Evolutionary conservation across 805 yeast genomes (phyloP).

Genomic region (Starmerella scarabaei): DNA sequence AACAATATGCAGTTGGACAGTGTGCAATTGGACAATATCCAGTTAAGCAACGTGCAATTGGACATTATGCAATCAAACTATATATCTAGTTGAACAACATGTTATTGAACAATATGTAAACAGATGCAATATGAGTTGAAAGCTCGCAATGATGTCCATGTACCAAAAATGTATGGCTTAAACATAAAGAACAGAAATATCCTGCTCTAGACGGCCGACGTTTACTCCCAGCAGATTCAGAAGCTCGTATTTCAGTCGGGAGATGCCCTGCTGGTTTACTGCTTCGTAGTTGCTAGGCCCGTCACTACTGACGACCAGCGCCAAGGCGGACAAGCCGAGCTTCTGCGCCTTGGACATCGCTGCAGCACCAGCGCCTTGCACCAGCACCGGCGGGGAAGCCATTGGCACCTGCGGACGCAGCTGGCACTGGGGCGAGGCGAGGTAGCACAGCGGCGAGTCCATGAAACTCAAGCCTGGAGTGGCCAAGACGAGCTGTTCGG

Average conservation of each 20-base stretch:
- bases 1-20: no score
- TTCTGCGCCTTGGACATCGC: conserved; percentile 22
- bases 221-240: conserved; percentile 3
- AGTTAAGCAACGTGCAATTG: no score
- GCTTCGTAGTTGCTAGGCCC: conserved; percentile 27
- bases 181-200: conserved; percentile 16
- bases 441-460: conserved; percentile 7
- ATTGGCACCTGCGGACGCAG: conserved; percentile 8
- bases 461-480: conserved; percentile 19
- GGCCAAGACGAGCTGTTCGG: conserved; percentile 7
- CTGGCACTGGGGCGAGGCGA: conserved; percentile 2
- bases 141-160: no score
- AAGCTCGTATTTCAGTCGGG: conserved; percentile 7
- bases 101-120: no score
- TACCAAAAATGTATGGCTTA: no score
- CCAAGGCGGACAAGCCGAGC: conserved; percentile 18
- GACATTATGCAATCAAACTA: no score
- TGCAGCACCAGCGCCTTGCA: conserved; percentile 27
- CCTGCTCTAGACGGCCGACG: conserved; percentile 4
- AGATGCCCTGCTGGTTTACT: conserved; percentile 12
- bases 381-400: conserved; percentile 24
- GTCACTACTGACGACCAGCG: conserved; percentile 24
- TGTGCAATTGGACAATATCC: no score
- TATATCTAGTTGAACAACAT: no score
- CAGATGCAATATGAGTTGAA: no score